phyloP scores from a whole-genome alignment of 345 rosid species.

The Leavenworthia alabamica region DNA sequence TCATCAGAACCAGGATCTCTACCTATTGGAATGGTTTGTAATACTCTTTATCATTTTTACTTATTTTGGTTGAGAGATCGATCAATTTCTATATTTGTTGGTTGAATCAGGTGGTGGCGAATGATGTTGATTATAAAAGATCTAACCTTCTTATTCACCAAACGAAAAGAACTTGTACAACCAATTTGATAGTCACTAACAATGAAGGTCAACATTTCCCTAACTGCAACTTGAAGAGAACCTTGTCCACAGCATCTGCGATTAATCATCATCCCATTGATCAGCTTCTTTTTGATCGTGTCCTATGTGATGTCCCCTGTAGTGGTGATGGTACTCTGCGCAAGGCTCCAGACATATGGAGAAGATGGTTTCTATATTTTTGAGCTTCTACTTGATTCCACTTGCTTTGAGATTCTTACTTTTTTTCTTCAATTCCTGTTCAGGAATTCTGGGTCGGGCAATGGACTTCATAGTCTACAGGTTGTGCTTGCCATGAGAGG shows the following conservation, averaged over 20 bases:
- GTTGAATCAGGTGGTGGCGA: constrained; percentile 65
- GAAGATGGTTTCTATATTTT: constrained; percentile 60
- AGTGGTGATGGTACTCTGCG: constrained; percentile 97
- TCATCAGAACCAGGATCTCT: constrained; percentile 56
- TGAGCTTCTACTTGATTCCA: neutral
- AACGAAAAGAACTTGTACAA: constrained; percentile 95
- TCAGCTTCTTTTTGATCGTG: constrained; percentile 84
- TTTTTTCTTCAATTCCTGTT: constrained; percentile 6
- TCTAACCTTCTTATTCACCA: constrained; percentile 97
- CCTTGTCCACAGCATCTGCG: constrained; percentile 26
- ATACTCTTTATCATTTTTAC: constrained; percentile 1
- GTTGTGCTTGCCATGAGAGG: constrained; percentile 90
- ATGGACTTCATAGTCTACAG: constrained; percentile 85
- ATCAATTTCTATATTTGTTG: neutral
- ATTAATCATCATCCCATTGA: constrained; percentile 26
- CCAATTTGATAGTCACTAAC: constrained; percentile 87
- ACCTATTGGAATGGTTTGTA: constrained; percentile 72
- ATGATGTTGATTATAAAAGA: constrained; percentile 95
- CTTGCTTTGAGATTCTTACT: constrained; percentile 5
- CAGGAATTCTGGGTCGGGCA: constrained; percentile 87
- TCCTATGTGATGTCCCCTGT: constrained; percentile 93
- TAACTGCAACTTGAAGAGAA: constrained; percentile 52
- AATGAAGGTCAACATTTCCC: constrained; percentile 98
- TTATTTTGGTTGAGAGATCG: neutral
- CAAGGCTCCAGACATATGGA: constrained; percentile 97